These are phyloP conservation scores for Acacia crassicarpa DNA, from an alignment of 306 rosid genomes.

Conservation along the genomic window DNA sequence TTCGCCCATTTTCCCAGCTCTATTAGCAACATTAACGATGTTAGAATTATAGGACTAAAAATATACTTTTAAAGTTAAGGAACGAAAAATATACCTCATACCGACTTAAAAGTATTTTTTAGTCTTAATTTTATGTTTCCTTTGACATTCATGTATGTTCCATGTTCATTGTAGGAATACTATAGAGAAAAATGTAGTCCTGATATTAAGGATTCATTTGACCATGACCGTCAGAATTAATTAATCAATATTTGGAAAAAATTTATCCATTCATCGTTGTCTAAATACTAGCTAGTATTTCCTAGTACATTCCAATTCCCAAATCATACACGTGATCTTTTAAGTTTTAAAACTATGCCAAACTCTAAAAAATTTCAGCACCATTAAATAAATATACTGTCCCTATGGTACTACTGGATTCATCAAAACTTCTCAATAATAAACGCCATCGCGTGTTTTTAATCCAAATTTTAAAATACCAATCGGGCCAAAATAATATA, in stretches of 20 bases:
- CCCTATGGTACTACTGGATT: neutral
- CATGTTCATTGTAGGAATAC: neutral
- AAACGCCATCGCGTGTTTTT: neutral
- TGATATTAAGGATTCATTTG: neutral
- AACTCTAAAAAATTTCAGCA: neutral
- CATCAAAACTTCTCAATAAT: neutral
- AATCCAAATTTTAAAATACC: neutral
- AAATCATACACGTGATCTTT: neutral
- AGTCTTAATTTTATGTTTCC: no score
- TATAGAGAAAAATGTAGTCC: neutral
- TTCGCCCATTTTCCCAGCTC: no score
- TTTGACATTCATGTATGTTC: neutral
- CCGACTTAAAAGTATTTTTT: no score
- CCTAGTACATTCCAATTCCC: neutral
- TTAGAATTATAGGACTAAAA: no score
- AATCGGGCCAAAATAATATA: no score
- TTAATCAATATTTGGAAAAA: neutral
- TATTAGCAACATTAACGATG: no score
- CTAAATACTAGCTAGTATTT: neutral
- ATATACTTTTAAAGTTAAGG: no score
- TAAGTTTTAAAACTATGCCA: neutral
- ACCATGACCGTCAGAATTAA: neutral
- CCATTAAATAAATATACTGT: no score
- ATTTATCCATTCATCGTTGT: neutral
- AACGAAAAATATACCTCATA: no score